Evolutionary conservation across 139 green algal species (phyloP).

Genomic region (Haematococcus lacustris): DNA sequence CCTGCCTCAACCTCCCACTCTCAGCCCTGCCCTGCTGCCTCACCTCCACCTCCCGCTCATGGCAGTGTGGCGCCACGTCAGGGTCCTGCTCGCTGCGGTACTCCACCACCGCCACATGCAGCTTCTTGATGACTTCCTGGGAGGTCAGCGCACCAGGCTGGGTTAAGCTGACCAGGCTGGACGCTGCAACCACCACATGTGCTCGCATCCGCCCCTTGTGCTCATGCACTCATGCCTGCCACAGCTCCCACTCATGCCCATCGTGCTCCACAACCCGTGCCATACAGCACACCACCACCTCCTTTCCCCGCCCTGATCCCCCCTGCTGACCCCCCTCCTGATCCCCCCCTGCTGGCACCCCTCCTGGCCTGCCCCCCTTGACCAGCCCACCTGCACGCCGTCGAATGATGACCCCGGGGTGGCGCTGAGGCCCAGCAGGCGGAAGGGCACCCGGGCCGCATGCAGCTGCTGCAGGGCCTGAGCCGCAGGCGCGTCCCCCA

Average conservation of each 20-base stretch:
- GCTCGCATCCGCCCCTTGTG: too few species aligned
- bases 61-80: conserved; percentile 62
- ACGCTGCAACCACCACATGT: too few species aligned
- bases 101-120: conserved; percentile 66
- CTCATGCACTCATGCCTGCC: too few species aligned
- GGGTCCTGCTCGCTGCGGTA: conserved; percentile 69
- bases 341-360: not conserved
- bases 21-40: too few species aligned
- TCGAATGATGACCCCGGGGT: conserved; percentile 67
- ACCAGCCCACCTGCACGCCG: conserved; percentile 24
- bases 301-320: too few species aligned
- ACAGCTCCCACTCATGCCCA: too few species aligned
- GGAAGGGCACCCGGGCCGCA: conserved; percentile 37
- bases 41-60: conserved; percentile 34
- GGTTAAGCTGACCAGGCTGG: too few species aligned
- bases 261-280: too few species aligned
- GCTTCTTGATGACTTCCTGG: conserved; percentile 77
- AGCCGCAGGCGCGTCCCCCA: conserved; percentile 41
- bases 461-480: conserved; percentile 47
- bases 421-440: conserved; percentile 79
- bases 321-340: too few species aligned
- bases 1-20: too few species aligned
- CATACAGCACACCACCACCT: too few species aligned
- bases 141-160: too few species aligned
- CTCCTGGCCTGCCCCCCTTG: not conserved